A percentile compares a stretch with the other conserved stretches of the same genome.
Conservation (phyloP, 805 yeast species). For the Yarrowia keelungensis region DNA sequence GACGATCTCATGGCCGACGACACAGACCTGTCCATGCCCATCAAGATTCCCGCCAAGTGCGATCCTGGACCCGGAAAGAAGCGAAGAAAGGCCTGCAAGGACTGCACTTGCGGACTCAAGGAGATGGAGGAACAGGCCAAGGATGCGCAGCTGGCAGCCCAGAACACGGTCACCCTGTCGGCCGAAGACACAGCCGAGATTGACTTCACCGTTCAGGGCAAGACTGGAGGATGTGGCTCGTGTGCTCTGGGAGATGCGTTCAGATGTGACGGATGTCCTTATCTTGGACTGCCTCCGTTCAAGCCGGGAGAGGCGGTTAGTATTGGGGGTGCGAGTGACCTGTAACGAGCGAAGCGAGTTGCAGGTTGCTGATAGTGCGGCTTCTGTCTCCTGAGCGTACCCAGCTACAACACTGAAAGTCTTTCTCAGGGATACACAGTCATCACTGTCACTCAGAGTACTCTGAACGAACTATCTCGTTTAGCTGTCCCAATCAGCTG, state of each 20-base stretch:
- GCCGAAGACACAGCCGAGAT: constrained; percentile 83
- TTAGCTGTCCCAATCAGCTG: too few species aligned
- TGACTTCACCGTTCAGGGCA: constrained; percentile 96
- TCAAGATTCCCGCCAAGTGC: constrained; percentile 67
- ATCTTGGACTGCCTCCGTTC: constrained; percentile 95
- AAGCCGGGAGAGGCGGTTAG: constrained; percentile 94
- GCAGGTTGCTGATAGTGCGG: too few species aligned
- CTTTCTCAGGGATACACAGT: too few species aligned
- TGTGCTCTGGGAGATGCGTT: constrained; percentile 98
- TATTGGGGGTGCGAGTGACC: constrained; percentile 54
- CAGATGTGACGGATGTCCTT: constrained; percentile 98
- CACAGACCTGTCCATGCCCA: constrained; percentile 49
- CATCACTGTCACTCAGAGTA: too few species aligned
- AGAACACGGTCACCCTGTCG: constrained; percentile 59
- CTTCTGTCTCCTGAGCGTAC: too few species aligned
- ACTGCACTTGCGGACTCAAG: constrained; percentile 95
- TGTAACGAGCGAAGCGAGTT: constrained; percentile 5
- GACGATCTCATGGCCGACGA: constrained; percentile 59
- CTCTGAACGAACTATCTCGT: too few species aligned
- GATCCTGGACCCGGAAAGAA: constrained; percentile 57
- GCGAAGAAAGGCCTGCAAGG: constrained; percentile 95
- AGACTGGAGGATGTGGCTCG: constrained; percentile 96
- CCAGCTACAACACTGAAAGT: too few species aligned
- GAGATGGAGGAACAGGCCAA: constrained; percentile 70
- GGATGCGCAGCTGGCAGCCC: constrained; percentile 57